phyloP scores from a whole-genome alignment of 352 stramenopile genomes.

The Phytophthora citrophthora region DNA sequence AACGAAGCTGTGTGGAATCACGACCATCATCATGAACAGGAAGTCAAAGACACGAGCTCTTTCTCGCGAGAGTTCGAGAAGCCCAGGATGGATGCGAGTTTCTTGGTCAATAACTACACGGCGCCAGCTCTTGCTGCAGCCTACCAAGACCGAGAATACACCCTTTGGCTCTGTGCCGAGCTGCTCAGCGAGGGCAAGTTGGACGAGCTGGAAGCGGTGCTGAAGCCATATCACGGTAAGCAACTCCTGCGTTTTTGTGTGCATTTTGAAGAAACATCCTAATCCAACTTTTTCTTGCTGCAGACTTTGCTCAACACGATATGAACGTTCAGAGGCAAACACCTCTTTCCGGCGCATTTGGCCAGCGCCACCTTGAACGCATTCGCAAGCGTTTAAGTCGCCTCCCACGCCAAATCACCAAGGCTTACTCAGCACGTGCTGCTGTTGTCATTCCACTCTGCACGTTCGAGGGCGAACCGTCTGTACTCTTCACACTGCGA shows the following conservation, averaged over 20 bases:
- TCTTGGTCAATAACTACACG: slow-evolving; percentile 97
- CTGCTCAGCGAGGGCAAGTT: slow-evolving; percentile 79
- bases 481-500: slow-evolving; percentile 96
- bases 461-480: slow-evolving; percentile 94
- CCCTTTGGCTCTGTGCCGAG: slow-evolving; percentile 74
- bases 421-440: slow-evolving; percentile 91
- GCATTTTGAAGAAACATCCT: slow-evolving; percentile 3
- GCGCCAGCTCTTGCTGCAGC: slow-evolving; percentile 93
- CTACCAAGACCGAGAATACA: slow-evolving; percentile 94
- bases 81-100: slow-evolving; percentile 71
- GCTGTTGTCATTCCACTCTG: slow-evolving; percentile 97
- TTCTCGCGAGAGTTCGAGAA: slow-evolving; percentile 79
- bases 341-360: slow-evolving; percentile 78
- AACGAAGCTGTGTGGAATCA: background rate
- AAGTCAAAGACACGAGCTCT: slow-evolving; percentile 32
- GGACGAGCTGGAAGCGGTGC: slow-evolving; percentile 68
- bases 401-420: slow-evolving; percentile 94
- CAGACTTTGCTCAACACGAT: slow-evolving; percentile 58
- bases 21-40: slow-evolving; percentile 8
- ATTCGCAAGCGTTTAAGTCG: slow-evolving; percentile 95
- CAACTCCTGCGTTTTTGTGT: background rate
- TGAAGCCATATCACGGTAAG: slow-evolving; percentile 81
- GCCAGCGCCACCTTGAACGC: slow-evolving; percentile 87
- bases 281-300: slow-evolving; percentile 2
- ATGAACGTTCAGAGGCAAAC: slow-evolving; percentile 49